Evolutionary conservation across 441 rosid genomes (phyloP), one percentile per base, ranked within the genome.

Genomic region (Mallotus repandus): DNA sequence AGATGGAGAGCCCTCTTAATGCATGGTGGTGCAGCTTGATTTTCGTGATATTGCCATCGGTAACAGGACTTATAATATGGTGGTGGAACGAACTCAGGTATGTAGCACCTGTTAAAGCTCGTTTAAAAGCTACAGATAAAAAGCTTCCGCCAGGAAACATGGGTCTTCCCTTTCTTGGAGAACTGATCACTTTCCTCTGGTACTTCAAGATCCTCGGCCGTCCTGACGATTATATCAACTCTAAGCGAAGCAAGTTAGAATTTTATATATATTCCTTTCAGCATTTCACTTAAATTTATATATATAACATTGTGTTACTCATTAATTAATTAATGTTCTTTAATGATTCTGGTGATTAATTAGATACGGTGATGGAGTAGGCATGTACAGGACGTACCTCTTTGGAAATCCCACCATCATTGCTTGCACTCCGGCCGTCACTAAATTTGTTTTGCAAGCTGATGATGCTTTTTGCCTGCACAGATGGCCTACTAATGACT

Each of bases 41-140:
- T 19, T 43, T 77, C 0, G 84, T 73, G 71, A 68, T 52, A 11
- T 29, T 82, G 67, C 87, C 80, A 4, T 3, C 78, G 29, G 8
- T 84, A n/a, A 32, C 38, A 32, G 84, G 76, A 21, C 55, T 74
- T 22, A 7, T 82, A 9, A 6, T 81, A 5, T 83, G 86, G 89
- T 80, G 83, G 85, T 86, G 86, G 88, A 84, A 86, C 62, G 89
- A 86, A 65, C 15, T 84, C 0, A 73, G 87, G 79, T 81, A 79
- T 49, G 77, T 76, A 0, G 2, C 38, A 11, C 84, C 84, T 0
- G 63, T 76, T 18, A 62, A 53, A 12, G 45, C 63, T 46, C 49
- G 76, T 56, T 70, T 63, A 52, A 35, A 45, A 1, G 52, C 67
- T 4, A 53, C 72, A 4, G 73, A 79, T 5, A 16, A 67, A 50